phyloP scores from a whole-genome alignment of 352 stramenopile genomes.

The Phytophthora sojae region DNA sequence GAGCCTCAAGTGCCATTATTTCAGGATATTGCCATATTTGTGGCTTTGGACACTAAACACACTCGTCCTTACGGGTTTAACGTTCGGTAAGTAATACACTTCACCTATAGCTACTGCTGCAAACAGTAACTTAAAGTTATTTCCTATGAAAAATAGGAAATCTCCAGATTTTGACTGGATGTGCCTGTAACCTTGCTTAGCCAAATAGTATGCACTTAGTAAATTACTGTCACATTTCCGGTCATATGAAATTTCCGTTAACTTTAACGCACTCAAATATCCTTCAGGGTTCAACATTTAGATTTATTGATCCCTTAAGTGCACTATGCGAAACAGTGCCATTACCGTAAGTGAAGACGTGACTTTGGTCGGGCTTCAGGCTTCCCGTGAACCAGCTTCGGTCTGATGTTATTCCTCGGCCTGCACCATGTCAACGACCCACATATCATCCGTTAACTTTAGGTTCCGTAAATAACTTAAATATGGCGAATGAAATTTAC shows the following conservation, averaged over 20 bases:
- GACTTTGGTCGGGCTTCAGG: not conserved
- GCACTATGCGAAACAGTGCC: not conserved
- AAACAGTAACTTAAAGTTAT: too few relatives aligned
- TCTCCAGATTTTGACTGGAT: too few relatives aligned
- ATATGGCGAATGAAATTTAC: too few relatives aligned
- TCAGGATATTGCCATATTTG: too few relatives aligned
- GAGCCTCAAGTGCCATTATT: too few relatives aligned
- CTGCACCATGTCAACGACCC: not conserved
- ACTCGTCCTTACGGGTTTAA: too few relatives aligned
- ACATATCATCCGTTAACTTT: not conserved
- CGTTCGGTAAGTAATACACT: too few relatives aligned
- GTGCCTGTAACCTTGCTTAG: too few relatives aligned
- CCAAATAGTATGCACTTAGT: slow-evolving; percentile 10
- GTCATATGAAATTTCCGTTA: slow-evolving; percentile 16
- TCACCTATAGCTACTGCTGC: too few relatives aligned
- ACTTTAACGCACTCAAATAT: slow-evolving; percentile 12
- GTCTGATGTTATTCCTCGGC: not conserved
- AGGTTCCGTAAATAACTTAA: not conserved
- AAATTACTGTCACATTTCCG: slow-evolving; percentile 10
- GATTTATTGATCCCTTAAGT: not conserved
- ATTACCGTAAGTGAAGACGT: not conserved
- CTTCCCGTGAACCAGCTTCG: not conserved
- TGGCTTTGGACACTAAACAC: too few relatives aligned
- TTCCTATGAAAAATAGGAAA: too few relatives aligned
- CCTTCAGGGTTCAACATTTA: slow-evolving; percentile 12